phyloP scores from a whole-genome alignment of 108 stramenopile species.

The Parietichytrium sp. region DNA sequence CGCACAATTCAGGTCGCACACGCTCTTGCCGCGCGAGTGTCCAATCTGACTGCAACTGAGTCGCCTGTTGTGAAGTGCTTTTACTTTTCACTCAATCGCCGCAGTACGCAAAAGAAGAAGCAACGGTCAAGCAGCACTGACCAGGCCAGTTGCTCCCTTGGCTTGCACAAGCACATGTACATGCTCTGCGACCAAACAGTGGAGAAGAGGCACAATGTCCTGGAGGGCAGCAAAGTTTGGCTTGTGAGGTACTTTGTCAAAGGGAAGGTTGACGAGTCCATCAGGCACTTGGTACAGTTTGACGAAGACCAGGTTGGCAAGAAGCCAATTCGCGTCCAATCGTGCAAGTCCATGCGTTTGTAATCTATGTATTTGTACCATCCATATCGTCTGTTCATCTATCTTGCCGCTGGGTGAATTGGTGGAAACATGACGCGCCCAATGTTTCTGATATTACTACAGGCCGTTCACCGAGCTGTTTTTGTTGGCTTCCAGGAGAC shows the following conservation, averaged over 20 bases:
- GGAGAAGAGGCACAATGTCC: background rate
- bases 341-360: no score
- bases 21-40: slow-evolving; percentile 1
- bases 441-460: no score
- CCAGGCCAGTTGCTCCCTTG: background rate
- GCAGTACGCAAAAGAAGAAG: background rate
- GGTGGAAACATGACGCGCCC: no score
- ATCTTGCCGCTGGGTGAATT: no score
- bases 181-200: slow-evolving; percentile 6
- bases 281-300: no score
- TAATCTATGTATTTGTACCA: no score
- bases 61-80: background rate
- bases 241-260: slow-evolving; percentile 38
- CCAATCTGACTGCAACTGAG: background rate
- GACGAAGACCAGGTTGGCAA: no score
- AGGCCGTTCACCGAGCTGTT: no score
- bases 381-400: no score
- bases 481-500: no score
- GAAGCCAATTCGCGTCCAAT: no score
- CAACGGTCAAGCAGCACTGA: background rate
- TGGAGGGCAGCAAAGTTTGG: slow-evolving; percentile 1
- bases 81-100: background rate
- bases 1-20: slow-evolving; percentile 34
- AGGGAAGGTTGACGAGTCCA: slow-evolving; percentile 24
- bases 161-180: slow-evolving; percentile 35